Base-by-base conservation (phyloP, 2,329 filamentous ascomycete genomes). In the Sporothrix mexicana region DNA sequence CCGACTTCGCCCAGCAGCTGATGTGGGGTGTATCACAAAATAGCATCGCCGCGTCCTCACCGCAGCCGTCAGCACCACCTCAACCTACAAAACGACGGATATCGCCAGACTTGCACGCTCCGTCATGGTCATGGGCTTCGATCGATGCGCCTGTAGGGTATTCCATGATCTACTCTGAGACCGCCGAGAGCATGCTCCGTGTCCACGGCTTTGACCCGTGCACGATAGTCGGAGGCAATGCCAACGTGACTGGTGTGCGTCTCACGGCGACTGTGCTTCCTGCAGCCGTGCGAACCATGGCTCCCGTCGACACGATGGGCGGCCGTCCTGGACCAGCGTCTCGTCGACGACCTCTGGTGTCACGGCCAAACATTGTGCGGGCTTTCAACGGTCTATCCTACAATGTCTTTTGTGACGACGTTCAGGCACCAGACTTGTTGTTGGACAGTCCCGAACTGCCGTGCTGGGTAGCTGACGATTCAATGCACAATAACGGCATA, bases 91-190 rank as follows among this genome's bases (percentile, higher is more conserved):
- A 45, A 6, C 45, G 64, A 36, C 64, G 64, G 7, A 6, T 13
- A 9, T 69, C 64, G 9, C 53, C 61, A 12, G 47, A 53, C 4
- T 20, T 72, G 30, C 25, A 70, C 23, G 71, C 71, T 1, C 71
- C 71, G 1, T 73, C 71, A 8, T 73, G 71, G 71, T 73, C 71
- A 2, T 73, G 71, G 71, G 71, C 71, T 6, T 73, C 71, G n/a
- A 41, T 73, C 5, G 55, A 73, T 25, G 71, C 71, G 1, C 71
- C 71, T 6, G 71, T 73, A 17, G 70, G 62, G 5, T 72, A 72
- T 12, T 41, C 62, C 23, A 59, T 68, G 51, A 36, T 57, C 43
- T 68, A 68, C 53, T 49, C 53, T 3, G 62, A 72, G 15, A n/a
- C 68, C 2, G 10, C 62, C 2, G 70, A 72, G 17, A 68, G 70